Evolutionary conservation across 192 early-diverging fungal genomes (phyloP), one percentile per base, ranked within the genome.

Genomic region (Backusella parvicylindrica): DNA sequence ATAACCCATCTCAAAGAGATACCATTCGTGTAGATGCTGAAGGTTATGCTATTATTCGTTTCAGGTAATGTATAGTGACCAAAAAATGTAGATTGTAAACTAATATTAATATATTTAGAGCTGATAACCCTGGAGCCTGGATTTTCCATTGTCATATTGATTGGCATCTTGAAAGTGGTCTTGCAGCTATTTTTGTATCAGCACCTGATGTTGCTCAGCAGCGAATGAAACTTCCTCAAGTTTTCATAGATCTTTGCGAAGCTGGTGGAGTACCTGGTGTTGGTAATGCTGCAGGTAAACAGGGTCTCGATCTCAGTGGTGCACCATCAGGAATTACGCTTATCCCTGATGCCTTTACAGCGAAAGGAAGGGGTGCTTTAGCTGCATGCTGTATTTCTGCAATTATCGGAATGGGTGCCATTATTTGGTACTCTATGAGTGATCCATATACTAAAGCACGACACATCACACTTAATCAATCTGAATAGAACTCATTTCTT

Each of bases 141-240:
- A 79, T 93, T 66, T 88, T 95, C 86, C 95, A 96, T 83, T 97
- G 96, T 83, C 96, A 95, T 75, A 91, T 94, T 71, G 88, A 92
- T 73, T 92, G 91, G 88, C 89, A 92, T 75, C 41, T 94, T 65
- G 84, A 88, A 71, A 82, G 88, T 65, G 95, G 95, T 43, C 86
- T 96, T 47, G 90, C 86, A 32, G 87, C 88, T 64, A 81, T 86
- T 7, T 76, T 95, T 74, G 78, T 95, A 64, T 92, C 92, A 82
- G 91, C 91, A n/a, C 92, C 93, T 16, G 88, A 88, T 41, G 66
- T 86, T 28, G 85, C 89, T 76, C 87, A 89, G 73, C 23, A 85
- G 73, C 78, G 77, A 21, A 74, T 87, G 69, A 64, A 71, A 11
- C 84, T 92, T 43, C 90, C 90, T 26, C 81, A 87, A 70, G 70